phyloP scores from a whole-genome alignment of 495 filamentous ascomycete species.

The Penicillium ochrochloron region DNA sequence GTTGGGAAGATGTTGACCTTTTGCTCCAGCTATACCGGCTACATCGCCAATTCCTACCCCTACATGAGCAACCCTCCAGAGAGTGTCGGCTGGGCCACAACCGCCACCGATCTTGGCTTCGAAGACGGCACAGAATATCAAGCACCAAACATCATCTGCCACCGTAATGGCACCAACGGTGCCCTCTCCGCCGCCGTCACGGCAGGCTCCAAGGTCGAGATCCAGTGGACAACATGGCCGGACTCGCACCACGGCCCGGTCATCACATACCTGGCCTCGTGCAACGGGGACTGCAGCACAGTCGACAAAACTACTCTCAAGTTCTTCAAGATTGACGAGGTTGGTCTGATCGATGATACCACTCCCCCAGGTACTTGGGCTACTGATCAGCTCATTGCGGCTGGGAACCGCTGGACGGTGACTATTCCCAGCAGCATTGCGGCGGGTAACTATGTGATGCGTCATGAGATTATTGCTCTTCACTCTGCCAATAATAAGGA shows the following conservation, averaged over 20 bases:
- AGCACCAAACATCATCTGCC: conserved; percentile 69
- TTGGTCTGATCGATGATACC: conserved; percentile 55
- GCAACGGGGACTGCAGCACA: conserved; percentile 65
- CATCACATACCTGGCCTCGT: conserved; percentile 74
- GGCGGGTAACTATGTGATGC: conserved; percentile 73
- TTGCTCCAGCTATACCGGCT: conserved; percentile 36
- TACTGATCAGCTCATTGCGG: conserved; percentile 63
- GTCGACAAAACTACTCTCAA: conserved; percentile 65
- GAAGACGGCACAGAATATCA: conserved; percentile 53
- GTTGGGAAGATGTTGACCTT: conserved; percentile 4
- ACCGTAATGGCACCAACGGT: conserved; percentile 58
- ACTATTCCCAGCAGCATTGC: conserved; percentile 65
- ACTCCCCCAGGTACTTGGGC: conserved; percentile 63
- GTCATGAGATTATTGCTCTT: conserved; percentile 77
- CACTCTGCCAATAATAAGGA: conserved; percentile 58
- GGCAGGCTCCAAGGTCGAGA: conserved; percentile 56
- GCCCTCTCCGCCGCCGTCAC: conserved; percentile 55
- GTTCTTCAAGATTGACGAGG: conserved; percentile 78
- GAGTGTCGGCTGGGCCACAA: conserved; percentile 59
- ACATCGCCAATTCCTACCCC: conserved; percentile 38
- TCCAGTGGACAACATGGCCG: conserved; percentile 73
- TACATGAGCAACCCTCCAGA: conserved; percentile 50
- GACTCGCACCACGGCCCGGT: conserved; percentile 69
- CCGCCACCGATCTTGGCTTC: conserved; percentile 64
- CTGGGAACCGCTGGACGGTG: conserved; percentile 66